These are phyloP conservation scores for Circinella minor DNA, from an alignment of 371 early-diverging fungal species.

Conservation along the genomic window DNA sequence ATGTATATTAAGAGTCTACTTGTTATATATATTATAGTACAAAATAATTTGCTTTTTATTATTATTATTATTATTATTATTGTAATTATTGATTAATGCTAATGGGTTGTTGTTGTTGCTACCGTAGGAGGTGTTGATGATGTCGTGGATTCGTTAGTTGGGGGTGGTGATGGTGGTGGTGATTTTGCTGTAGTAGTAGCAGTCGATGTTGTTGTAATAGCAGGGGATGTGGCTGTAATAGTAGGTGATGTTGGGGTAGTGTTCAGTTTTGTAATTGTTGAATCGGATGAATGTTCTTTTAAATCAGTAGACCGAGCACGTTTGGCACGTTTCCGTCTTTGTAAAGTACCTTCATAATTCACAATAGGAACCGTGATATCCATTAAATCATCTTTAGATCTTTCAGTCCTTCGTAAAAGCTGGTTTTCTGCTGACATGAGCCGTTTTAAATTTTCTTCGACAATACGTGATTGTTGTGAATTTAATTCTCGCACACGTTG, in stretches of 20 bases:
- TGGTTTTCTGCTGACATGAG: constrained; percentile 63
- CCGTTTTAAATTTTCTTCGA: constrained; percentile 65
- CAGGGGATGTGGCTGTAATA: too few species aligned
- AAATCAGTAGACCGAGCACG: neutral
- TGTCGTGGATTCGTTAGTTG: too few species aligned
- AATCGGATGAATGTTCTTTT: neutral
- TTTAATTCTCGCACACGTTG: constrained; percentile 65
- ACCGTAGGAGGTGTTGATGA: too few species aligned
- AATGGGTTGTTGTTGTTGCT: too few species aligned
- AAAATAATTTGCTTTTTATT: too few species aligned
- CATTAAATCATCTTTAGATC: constrained; percentile 5
- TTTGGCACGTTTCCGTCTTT: constrained; percentile 48
- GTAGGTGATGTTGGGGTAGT: too few species aligned
- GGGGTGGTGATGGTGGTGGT: too few species aligned
- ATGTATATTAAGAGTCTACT: neutral
- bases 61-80: too few species aligned
- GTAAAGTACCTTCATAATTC: constrained; percentile 56
- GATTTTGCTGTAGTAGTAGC: too few species aligned
- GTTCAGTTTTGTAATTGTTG: neutral
- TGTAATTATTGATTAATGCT: too few species aligned
- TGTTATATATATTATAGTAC: neutral
- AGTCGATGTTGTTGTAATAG: too few species aligned
- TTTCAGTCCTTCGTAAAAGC: constrained; percentile 33
- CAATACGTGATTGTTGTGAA: constrained; percentile 66
- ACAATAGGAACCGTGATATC: constrained; percentile 51